Base-by-base conservation (phyloP, 2,329 filamentous ascomycete genomes). In the Lecanoromycetidae sp. region DNA sequence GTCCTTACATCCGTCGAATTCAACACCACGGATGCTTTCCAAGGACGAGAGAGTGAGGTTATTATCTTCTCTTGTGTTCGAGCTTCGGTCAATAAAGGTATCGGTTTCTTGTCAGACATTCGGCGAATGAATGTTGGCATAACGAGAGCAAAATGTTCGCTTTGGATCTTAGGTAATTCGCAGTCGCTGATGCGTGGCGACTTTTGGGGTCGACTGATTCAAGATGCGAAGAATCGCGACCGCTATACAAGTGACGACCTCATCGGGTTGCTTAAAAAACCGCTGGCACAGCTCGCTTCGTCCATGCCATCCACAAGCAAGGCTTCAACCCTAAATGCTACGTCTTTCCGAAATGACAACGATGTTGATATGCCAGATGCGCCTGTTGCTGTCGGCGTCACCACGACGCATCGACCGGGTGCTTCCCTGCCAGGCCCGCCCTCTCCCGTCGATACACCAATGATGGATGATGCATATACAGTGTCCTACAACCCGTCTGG, bases 1-100 rank as follows among this genome's bases (percentile, higher is more conserved):
- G 87, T 98, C 54, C 74, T 80, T 20, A 80, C 84, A 26, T 75
- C 76, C 17, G 83, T 98, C 54, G 93, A 98, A 56, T 98, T 98
- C 75, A 98, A 98, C 63, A 98, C 91, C 0, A 98, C 91, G 0
- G 91, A 98, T 66, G 93, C 91, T 15, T 98, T 95, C 63, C 87
- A 98, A 63, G 91, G 91, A 53, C 80, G 93, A 56, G 91, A 98
- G 65, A 91, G 87, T 59, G 91, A 98, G 61, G 82, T 98, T 53
- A 96, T 98, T 63, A 96, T 98, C 54, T 98, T 98, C 69, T 96
- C 91, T 33, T 98, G 93, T 64, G 91, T 98, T 52, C 82, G 91
- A 68, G 90, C 91, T 19, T 90, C 84, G 25, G 78, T 85, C n/a
- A 84, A 82, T 6, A 84, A 84, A n/a, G 87, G 90, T 58, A 94